Percentiles rank a stretch among this genome's conserved stretches.
phyloP scores from a whole-genome alignment of 1,139 yeast species.

The Yamadazyma pseudoaaseri region DNA sequence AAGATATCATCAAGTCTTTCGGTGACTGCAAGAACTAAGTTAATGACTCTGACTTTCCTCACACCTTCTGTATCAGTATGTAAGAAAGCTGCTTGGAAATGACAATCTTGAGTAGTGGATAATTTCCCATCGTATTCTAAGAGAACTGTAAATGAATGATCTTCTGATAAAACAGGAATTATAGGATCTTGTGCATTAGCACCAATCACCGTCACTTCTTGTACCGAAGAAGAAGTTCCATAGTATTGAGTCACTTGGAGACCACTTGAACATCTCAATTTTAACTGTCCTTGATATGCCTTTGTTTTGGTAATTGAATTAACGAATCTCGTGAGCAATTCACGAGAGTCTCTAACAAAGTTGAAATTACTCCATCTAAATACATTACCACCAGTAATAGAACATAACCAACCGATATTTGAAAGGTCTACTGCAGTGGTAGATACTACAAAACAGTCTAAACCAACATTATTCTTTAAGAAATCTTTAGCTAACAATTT shows the following conservation, averaged over 20 bases:
- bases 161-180: constrained; percentile 64
- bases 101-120: constrained; percentile 71
- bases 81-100: constrained; percentile 86
- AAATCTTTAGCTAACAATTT: constrained; percentile 58
- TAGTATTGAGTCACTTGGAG: constrained; percentile 79
- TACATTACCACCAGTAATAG: constrained; percentile 71
- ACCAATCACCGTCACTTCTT: constrained; percentile 31
- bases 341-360: constrained; percentile 67
- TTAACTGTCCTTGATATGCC: constrained; percentile 83
- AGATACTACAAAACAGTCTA: constrained; percentile 75
- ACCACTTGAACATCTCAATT: constrained; percentile 87
- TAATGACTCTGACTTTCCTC: constrained; percentile 82
- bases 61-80: constrained; percentile 77
- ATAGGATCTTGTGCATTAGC: constrained; percentile 57
- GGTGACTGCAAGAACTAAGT: constrained; percentile 78
- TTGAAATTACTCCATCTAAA: constrained; percentile 68
- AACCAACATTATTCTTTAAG: constrained; percentile 61
- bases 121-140: constrained; percentile 78
- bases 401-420: constrained; percentile 65
- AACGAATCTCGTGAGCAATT: constrained; percentile 60
- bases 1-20: constrained; percentile 73
- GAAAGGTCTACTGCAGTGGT: constrained; percentile 70
- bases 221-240: constrained; percentile 44
- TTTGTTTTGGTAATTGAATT: constrained; percentile 42
- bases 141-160: constrained; percentile 69